phyloP scores from a whole-genome alignment of 2,329 filamentous ascomycete species.

The Sporothrix humicola region DNA sequence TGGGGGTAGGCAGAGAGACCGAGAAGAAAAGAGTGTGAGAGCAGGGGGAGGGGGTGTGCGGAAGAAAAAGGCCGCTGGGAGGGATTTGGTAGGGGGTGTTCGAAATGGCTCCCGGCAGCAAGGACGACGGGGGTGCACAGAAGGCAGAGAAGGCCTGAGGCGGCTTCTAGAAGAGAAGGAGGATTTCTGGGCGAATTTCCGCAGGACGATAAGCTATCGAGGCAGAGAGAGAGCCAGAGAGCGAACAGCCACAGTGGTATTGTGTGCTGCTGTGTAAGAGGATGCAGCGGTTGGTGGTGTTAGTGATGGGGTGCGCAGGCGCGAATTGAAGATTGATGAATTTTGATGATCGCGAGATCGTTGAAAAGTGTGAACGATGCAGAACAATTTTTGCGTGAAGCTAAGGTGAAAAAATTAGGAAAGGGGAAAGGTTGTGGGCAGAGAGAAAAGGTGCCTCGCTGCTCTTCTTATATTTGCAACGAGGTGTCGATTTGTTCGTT shows the following conservation, averaged over 20 bases:
- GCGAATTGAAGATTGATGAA: neutral
- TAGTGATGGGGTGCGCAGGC: neutral
- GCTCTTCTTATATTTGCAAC: constrained; percentile 23
- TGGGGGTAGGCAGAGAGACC: constrained; percentile 13
- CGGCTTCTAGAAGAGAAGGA: constrained; percentile 34
- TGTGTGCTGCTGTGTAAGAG: neutral
- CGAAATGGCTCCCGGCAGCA: constrained; percentile 23
- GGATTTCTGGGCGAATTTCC: constrained; percentile 19
- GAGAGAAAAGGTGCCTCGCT: neutral
- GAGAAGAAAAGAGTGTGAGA: neutral
- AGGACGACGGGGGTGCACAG: constrained; percentile 28
- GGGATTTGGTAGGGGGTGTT: neutral
- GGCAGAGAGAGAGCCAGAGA: neutral
- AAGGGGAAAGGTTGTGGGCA: neutral
- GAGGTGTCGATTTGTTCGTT: constrained; percentile 16
- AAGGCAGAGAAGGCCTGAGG: constrained; percentile 19
- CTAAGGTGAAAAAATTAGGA: neutral
- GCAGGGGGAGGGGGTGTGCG: constrained; percentile 21
- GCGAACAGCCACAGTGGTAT: neutral
- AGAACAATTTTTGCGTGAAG: too few species aligned
- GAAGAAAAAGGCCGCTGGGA: constrained; percentile 18
- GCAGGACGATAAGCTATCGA: constrained; percentile 2
- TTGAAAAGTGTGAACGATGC: neutral
- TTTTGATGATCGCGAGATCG: neutral
- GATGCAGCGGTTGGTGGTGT: neutral